Base-by-base conservation (phyloP, 2,329 filamentous ascomycete genomes). In the Ophiostoma tasmaniense region DNA sequence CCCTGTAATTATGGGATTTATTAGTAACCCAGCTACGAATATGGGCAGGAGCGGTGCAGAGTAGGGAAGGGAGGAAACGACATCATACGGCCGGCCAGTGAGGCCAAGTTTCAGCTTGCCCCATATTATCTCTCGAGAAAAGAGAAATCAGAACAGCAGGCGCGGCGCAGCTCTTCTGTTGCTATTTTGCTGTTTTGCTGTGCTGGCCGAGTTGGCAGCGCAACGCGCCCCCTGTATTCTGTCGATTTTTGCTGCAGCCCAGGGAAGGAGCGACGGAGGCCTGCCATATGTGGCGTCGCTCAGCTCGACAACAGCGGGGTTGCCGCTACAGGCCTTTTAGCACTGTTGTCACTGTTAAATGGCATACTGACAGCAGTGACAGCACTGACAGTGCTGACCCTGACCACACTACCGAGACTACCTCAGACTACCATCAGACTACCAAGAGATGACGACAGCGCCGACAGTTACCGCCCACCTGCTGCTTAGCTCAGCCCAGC, bases 51-150 rank as follows among this genome's bases (percentile, higher is more conserved):
- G 33, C 33, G 33, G 33, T n/a, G 33, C 5, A 69, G 64, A 39
- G 64, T 8, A 55, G 50, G n/a, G 25, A 10, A 55, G 25, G 37
- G 25, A 55, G 55, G 33, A 33, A 61, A 61, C 55, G 68, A 67
- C 68, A 69, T 69, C 68, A 69, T 39, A 62, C 37, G 55, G 55
- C 55, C 25, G 52, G 55, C 25, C 30, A 20, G 28, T 37, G 30
- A 64, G 61, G 65, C 68, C 68, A 69, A 50, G 68, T 69, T 69
- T 69, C 68, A 69, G 14, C 59, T 30, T 45, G 39, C n/a, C 22
- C 50, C 50, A 45, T 45, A 20, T 42, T 14, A 6, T 20, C 50
- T 25, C 50, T 25, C n/a, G 3, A 10, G 50, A 10, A 22, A n/a
- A n/a, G n/a, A n/a, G n/a, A n/a, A 22, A n/a, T 25, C 22, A 55